Percentiles rank a stretch among this genome's conserved stretches.
Conservation (phyloP, 169 alveolate genomes). For the Perkinsus marinus region DNA sequence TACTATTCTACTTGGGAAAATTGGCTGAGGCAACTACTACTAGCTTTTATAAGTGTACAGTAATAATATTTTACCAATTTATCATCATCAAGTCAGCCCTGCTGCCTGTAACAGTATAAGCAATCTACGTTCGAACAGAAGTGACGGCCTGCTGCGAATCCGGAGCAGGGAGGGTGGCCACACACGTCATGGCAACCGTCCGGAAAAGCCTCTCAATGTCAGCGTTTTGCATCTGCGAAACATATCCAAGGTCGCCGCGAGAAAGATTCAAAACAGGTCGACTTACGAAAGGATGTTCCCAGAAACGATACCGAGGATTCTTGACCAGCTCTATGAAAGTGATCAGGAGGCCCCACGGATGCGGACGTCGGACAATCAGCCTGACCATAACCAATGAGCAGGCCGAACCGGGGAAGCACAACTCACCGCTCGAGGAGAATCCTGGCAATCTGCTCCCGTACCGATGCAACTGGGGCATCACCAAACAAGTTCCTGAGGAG, state of each 20-base stretch:
- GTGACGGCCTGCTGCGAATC: background rate
- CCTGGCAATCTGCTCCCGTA: constrained; percentile 77
- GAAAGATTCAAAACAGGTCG: background rate
- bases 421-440: background rate
- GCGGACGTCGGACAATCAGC: constrained; percentile 75
- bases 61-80: background rate
- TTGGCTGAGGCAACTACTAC: background rate
- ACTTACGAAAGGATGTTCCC: constrained; percentile 19
- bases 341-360: constrained; percentile 94
- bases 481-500: constrained; percentile 57
- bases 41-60: background rate
- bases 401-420: background rate
- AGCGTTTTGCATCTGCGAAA: background rate
- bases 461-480: constrained; percentile 57
- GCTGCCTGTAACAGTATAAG: background rate
- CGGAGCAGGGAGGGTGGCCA: background rate
- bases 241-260: background rate
- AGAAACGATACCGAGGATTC: constrained; percentile 49
- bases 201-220: constrained; percentile 28
- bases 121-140: background rate
- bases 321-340: constrained; percentile 82
- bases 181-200: constrained; percentile 21
- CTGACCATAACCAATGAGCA: constrained; percentile 52
- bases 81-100: background rate
- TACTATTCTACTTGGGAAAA: background rate